These are phyloP conservation scores for Aspergillus quadricinctus DNA, from an alignment of 2,329 filamentous ascomycete species.

Conservation along the genomic window DNA sequence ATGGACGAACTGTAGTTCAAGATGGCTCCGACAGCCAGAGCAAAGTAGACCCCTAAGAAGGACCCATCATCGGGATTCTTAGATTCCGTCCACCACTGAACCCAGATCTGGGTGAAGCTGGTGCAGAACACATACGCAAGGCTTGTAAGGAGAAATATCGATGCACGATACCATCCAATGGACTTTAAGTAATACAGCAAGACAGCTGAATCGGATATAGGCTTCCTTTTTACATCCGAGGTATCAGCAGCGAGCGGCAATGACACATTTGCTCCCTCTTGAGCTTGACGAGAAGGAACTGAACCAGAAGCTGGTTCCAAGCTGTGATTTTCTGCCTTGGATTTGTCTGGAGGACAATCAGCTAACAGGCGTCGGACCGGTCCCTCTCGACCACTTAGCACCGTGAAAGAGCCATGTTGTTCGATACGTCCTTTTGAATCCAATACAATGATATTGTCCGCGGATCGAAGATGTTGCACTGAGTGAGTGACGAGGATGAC, in stretches of 20 bases:
- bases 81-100: conserved; percentile 29
- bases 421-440: neutral
- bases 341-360: neutral
- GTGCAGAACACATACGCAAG: neutral
- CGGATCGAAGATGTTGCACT: neutral
- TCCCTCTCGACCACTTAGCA: neutral
- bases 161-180: neutral
- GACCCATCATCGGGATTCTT: neutral
- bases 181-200: neutral
- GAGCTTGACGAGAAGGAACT: neutral
- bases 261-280: neutral
- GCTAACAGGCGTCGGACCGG: neutral
- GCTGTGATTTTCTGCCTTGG: neutral
- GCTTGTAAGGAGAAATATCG: neutral
- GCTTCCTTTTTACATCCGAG: neutral
- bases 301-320: neutral
- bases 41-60: neutral
- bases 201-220: neutral
- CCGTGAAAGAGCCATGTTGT: conserved; percentile 25
- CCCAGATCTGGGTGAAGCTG: conserved; percentile 39
- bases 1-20: neutral
- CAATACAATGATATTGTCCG: conserved; percentile 3
- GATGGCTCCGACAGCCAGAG: neutral
- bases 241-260: neutral
- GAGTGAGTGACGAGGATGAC: conserved; percentile 12